Evolutionary conservation across 2,329 filamentous ascomycete genomes (phyloP).

Genomic region (Stachybotrys chartarum): DNA sequence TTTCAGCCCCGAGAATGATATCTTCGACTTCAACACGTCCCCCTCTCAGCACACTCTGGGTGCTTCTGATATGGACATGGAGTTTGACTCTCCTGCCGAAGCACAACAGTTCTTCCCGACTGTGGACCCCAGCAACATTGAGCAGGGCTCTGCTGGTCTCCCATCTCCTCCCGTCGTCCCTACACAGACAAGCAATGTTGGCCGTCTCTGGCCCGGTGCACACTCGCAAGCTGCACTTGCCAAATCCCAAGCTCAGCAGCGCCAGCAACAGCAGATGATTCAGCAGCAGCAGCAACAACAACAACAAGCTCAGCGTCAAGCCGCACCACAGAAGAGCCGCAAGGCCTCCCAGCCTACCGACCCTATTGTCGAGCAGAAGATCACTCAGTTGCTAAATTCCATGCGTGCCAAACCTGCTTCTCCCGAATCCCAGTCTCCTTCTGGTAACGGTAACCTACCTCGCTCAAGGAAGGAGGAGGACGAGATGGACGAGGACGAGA

Average conservation of each 20-base stretch:
- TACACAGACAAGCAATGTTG: slow-evolving; percentile 48
- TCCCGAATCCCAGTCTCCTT: slow-evolving; percentile 33
- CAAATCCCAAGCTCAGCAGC: slow-evolving; percentile 64
- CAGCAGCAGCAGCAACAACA: slow-evolving; percentile 39
- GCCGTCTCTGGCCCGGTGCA: slow-evolving; percentile 86
- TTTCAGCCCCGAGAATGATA: slow-evolving; percentile 53
- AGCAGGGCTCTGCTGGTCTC: slow-evolving; percentile 45
- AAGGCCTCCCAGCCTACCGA: slow-evolving; percentile 51
- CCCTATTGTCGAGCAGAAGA: slow-evolving; percentile 81
- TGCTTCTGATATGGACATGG: slow-evolving; percentile 61
- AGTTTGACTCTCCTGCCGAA: slow-evolving; percentile 36
- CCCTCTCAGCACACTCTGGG: slow-evolving; percentile 54
- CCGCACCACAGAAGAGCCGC: slow-evolving; percentile 38
- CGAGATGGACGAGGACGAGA: slow-evolving; percentile 97
- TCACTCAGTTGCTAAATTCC: slow-evolving; percentile 83
- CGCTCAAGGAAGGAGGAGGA: slow-evolving; percentile 88
- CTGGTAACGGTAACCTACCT: slow-evolving; percentile 59
- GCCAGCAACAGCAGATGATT: slow-evolving; percentile 55
- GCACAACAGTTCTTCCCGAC: slow-evolving; percentile 51
- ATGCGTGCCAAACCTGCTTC: slow-evolving; percentile 70
- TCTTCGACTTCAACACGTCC: slow-evolving; percentile 67
- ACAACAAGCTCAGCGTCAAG: slow-evolving; percentile 41
- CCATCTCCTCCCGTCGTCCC: slow-evolving; percentile 36
- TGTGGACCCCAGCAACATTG: slow-evolving; percentile 68
- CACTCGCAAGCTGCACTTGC: slow-evolving; percentile 81